Evolutionary conservation across 2,329 filamentous ascomycete species (phyloP), one percentile per base, ranked within the genome.

Genomic region (Diaporthe vexans): DNA sequence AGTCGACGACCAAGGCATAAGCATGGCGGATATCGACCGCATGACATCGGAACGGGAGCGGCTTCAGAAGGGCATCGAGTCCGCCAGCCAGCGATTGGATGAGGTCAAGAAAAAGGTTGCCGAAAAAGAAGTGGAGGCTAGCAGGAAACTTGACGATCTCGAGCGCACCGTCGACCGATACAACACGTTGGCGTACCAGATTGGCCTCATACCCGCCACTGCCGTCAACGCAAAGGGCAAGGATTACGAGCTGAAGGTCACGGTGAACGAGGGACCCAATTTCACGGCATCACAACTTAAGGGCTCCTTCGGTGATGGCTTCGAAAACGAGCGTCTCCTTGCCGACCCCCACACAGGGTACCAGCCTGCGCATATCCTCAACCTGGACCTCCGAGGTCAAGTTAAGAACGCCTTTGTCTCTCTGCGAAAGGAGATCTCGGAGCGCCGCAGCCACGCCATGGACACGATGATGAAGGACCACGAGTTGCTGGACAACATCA

Each of bases 1-100:
- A 40, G 95, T 99, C 37, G 97, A 98, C 83, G 92, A 93, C 78
- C 95, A 97, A 81, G 97, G 97, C 3, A 95, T 99, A 82, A 97
- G 95, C 80, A 97, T 98, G 85, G 94, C 97, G 85, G 97, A 99
- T 89, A 98, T 99, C 81, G 97, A 99, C 88, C 95, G 97, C 83
- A 98, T 99, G 96, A 98, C 95, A 78, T 93, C 94, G 48, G 97
- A 99, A 83, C 92, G 95, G 71, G 97, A 99, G 80, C 92, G 97
- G 61, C 89, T 99, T n/a, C 94, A 97, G 77, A 95, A 93, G 79
- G 94, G 93, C 56, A 93, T 98, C 58, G 95, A 98, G 79, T 90
- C 92, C 2, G 94, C 94, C 0, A 88, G 91, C 8, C 88, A 90
- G 72, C 90, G 94, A 70, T 87, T 98, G 0, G 95, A 98, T 73